Percentiles rank a stretch among this genome's conserved stretches.
Conservation (phyloP, 768 basidiomycete species). For the Trametes coccinea region DNA sequence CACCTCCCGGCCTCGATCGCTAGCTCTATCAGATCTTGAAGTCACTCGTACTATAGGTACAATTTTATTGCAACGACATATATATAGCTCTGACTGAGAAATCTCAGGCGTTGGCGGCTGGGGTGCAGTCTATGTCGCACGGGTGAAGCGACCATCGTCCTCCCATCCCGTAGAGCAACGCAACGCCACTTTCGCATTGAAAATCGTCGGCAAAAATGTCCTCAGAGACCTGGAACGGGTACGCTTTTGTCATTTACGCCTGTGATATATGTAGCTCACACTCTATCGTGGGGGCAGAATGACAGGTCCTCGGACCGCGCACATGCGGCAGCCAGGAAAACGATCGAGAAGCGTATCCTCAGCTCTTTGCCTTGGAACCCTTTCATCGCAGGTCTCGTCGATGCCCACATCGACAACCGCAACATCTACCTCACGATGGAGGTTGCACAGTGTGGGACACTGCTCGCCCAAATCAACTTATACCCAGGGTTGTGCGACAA, state of each 20-base stretch:
- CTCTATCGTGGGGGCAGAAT: conserved; percentile 1
- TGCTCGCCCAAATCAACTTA: conserved; percentile 39
- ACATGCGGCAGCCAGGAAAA: conserved; percentile 9
- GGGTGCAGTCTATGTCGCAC: conserved; percentile 46
- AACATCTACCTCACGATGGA: conserved; percentile 56
- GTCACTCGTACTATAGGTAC: not conserved
- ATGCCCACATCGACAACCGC: conserved; percentile 45
- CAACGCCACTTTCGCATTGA: conserved; percentile 48
- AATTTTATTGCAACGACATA: not conserved
- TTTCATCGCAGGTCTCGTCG: conserved; percentile 49
- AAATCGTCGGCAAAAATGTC: conserved; percentile 40
- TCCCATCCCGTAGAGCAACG: conserved; percentile 37
- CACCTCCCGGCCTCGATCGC: not conserved
- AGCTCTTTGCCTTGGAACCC: conserved; percentile 51
- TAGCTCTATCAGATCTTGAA: not conserved
- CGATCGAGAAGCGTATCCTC: conserved; percentile 46
- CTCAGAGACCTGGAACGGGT: conserved; percentile 37
- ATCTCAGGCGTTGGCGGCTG: conserved; percentile 42
- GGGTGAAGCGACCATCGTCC: conserved; percentile 30
- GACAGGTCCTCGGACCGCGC: not conserved
- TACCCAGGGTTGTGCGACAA: conserved; percentile 33
- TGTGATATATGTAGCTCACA: not conserved
- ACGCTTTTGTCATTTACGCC: conserved; percentile 4
- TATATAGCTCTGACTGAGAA: not conserved
- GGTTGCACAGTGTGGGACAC: conserved; percentile 45